A percentile compares a stretch with the other conserved stretches of the same genome.
phyloP scores from a whole-genome alignment of 495 filamentous ascomycete species.

The Hypomontagnella submonticulosa region DNA sequence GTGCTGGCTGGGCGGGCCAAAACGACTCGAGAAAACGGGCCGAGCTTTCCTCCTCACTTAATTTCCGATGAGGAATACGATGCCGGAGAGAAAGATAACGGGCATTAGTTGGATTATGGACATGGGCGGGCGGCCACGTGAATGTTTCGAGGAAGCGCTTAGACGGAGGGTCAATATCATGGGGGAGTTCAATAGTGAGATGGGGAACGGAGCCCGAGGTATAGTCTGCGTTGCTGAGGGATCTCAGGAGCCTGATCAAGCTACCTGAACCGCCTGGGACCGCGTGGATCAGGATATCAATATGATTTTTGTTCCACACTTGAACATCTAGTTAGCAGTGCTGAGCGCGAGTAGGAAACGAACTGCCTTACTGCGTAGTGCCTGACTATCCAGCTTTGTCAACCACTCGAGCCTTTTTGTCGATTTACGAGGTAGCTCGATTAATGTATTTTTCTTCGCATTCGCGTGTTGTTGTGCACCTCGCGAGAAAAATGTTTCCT shows the following conservation, averaged over 20 bases:
- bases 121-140: slow-evolving; percentile 68
- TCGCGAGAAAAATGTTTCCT: slow-evolving; percentile 65
- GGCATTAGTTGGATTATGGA: slow-evolving; percentile 49
- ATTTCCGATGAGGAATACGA: slow-evolving; percentile 66
- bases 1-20: slow-evolving; percentile 70
- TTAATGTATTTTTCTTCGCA: slow-evolving; percentile 61
- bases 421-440: slow-evolving; percentile 72
- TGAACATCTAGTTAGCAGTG: slow-evolving; percentile 37
- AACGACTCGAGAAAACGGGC: slow-evolving; percentile 81
- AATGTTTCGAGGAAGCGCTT: slow-evolving; percentile 68
- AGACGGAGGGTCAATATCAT: slow-evolving; percentile 69
- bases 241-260: slow-evolving; percentile 76
- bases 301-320: slow-evolving; percentile 78
- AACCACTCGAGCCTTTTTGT: slow-evolving; percentile 77
- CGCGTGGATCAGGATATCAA: slow-evolving; percentile 85
- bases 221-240: slow-evolving; percentile 78
- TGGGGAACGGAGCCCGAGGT: slow-evolving; percentile 70
- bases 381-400: slow-evolving; percentile 74
- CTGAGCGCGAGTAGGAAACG: neutral
- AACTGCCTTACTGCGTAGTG: slow-evolving; percentile 68
- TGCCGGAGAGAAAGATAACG: slow-evolving; percentile 74
- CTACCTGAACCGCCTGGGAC: slow-evolving; percentile 73
- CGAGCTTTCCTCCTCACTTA: slow-evolving; percentile 71
- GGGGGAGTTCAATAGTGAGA: slow-evolving; percentile 83
- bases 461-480: slow-evolving; percentile 60